Base-by-base conservation (phyloP, 2,329 filamentous ascomycete species). In the Purpureocillium lavendulum region DNA sequence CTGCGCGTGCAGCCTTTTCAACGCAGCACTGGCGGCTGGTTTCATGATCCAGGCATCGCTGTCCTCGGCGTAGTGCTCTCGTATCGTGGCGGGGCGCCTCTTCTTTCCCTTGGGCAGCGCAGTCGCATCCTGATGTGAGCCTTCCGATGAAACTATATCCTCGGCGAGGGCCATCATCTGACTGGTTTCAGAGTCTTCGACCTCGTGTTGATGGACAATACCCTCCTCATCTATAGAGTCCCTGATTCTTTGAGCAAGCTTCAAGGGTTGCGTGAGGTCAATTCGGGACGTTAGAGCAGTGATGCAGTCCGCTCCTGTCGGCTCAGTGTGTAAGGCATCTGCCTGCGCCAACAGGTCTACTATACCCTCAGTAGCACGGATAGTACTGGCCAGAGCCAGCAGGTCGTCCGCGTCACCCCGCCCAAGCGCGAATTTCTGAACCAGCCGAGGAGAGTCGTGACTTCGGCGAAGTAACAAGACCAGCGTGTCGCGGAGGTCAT, bases 341-440 rank as follows among this genome's bases (percentile, higher is more conserved):
- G 52, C 45, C 4, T 56, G 46, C 32, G 51, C 43, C 3, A 78
- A 64, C 21, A 77, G 59, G 21, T 57, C 52, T 2, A 75, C 67
- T 33, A 94, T 80, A 14, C 81, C 74, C 40, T 77, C 71, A 4
- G 86, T 88, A 6, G 84, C 80, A 38, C 75, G 63, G 43, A 97
- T 85, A 1, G 92, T 95, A 49, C 76, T 82, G 1, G 87, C 86
- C 12, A 98, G 69, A 36, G 80, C 84, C 33, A 97, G 69, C 30
- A 98, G 73, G 59, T 97, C 92, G 55, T 97, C 90, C 1, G 90
- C 75, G 53, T 94, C 85, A n/a, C 90, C 92, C 46, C 87, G 78
- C 10, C 90, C 89, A 8, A 97, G 75, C 1, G 90, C 85, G 58
- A 98, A 97, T 56, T 92, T 96, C 54, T 97, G 92, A 2, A 95